These are phyloP conservation scores for Fraxinus velutina DNA, from an alignment of 305 asterid genomes.

Conservation along the genomic window DNA sequence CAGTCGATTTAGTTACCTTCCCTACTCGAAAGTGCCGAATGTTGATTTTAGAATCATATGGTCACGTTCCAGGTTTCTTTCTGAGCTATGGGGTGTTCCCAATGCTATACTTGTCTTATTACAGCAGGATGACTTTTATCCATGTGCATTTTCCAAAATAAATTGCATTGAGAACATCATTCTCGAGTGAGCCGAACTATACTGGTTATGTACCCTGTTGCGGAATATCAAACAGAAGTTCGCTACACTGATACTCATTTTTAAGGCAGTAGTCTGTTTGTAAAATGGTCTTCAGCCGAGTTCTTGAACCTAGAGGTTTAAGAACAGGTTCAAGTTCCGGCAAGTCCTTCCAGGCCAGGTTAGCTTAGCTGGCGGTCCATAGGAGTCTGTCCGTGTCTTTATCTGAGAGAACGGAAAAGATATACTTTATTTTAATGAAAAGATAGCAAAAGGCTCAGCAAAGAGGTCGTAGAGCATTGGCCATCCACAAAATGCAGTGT, in stretches of 20 bases:
- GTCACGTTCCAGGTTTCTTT: neutral
- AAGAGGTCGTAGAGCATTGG: neutral
- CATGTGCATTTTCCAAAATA: neutral
- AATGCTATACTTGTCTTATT: neutral
- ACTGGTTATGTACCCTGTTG: neutral
- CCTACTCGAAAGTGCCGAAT: neutral
- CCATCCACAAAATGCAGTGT: neutral
- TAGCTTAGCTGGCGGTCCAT: neutral
- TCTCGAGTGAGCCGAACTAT: neutral
- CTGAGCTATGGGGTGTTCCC: neutral
- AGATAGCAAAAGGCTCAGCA: neutral
- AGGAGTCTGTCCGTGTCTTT: no score
- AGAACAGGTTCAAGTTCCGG: neutral
- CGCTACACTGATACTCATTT: neutral
- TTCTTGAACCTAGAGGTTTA: neutral
- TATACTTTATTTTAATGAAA: neutral
- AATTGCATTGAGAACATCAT: neutral
- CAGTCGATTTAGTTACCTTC: neutral
- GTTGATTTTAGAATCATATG: neutral
- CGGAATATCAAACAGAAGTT: neutral
- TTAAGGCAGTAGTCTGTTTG: neutral
- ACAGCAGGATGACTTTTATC: neutral
- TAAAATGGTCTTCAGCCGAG: neutral
- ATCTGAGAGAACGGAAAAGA: neutral
- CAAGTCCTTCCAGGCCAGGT: neutral